Conservation (phyloP, 1,284 basidiomycete species). For the Boletus albobrunnescens region DNA sequence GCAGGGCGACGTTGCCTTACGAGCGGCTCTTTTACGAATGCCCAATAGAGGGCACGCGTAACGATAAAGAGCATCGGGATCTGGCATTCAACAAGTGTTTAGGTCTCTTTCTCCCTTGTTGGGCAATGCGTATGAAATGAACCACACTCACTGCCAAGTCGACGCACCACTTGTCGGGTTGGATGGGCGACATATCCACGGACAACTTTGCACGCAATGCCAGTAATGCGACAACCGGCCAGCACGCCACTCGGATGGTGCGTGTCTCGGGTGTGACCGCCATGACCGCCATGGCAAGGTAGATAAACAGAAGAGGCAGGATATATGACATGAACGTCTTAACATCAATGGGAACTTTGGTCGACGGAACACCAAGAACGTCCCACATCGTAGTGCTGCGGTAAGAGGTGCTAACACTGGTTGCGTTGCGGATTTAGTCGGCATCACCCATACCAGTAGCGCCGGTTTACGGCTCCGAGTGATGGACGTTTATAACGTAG, state of each 20-base stretch:
- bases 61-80: slow-evolving; percentile 8
- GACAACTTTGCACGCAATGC: slow-evolving; percentile 40
- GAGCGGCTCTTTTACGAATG: slow-evolving; percentile 10
- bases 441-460: too few species aligned
- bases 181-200: slow-evolving; percentile 38
- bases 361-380: neutral
- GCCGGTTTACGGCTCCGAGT: too few species aligned
- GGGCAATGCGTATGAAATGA: neutral
- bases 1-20: slow-evolving; percentile 9
- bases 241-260: slow-evolving; percentile 39
- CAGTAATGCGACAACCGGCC: slow-evolving; percentile 41
- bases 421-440: neutral
- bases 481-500: too few species aligned
- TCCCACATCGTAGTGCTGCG: neutral
- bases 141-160: slow-evolving; percentile 8
- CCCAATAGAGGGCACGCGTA: slow-evolving; percentile 17
- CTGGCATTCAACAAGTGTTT: neutral
- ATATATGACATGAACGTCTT: slow-evolving; percentile 21
- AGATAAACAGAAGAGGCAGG: slow-evolving; percentile 40
- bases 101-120: neutral
- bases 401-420: too few species aligned
- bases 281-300: slow-evolving; percentile 46
- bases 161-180: slow-evolving; percentile 27
- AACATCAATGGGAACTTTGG: slow-evolving; percentile 1
- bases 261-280: slow-evolving; percentile 44